A percentile compares a stretch with the other conserved stretches of the same genome.
These are phyloP conservation scores for Saitozyma podzolica DNA, from an alignment of 768 basidiomycete genomes.

Conservation along the genomic window DNA sequence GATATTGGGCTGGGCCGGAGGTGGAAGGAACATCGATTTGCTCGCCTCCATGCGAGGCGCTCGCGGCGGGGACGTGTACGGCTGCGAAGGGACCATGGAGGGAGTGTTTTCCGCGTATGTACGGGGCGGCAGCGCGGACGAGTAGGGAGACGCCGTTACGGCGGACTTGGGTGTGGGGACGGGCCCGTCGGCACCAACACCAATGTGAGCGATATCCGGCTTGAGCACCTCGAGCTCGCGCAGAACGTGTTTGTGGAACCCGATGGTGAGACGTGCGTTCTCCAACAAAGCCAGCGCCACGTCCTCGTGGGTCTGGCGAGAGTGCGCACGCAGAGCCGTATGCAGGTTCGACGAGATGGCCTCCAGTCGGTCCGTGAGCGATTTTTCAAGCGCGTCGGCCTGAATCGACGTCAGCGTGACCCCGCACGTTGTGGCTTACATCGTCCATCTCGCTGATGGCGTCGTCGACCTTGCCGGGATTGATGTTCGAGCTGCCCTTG, in stretches of 20 bases:
- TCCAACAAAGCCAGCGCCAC: slow-evolving; percentile 85
- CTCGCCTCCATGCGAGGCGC: slow-evolving; percentile 14
- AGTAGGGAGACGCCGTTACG: not conserved
- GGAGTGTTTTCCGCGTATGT: not conserved
- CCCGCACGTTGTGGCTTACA: slow-evolving; percentile 21
- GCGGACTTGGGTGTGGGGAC: not conserved
- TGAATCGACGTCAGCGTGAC: slow-evolving; percentile 49
- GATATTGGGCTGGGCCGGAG: slow-evolving; percentile 4
- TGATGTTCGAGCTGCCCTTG: slow-evolving; percentile 60
- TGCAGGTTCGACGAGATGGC: slow-evolving; percentile 94
- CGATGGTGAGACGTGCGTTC: slow-evolving; percentile 84
- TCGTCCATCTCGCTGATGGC: slow-evolving; percentile 51
- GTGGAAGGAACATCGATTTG: slow-evolving; percentile 45
- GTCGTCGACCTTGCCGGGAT: slow-evolving; percentile 60
- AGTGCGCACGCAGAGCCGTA: slow-evolving; percentile 78
- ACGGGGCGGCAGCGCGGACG: not conserved
- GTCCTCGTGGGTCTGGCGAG: slow-evolving; percentile 84
- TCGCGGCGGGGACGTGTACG: slow-evolving; percentile 13
- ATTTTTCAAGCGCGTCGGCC: slow-evolving; percentile 88
- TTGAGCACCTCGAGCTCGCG: slow-evolving; percentile 83
- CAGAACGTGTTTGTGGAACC: slow-evolving; percentile 86
- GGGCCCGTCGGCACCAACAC: not conserved
- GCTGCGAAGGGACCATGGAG: slow-evolving; percentile 12
- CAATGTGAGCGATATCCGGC: slow-evolving; percentile 63
- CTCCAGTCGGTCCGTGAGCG: slow-evolving; percentile 77